These are phyloP conservation scores for Termitomyces sp. DNA, from an alignment of 768 basidiomycete species.

Conservation along the genomic window DNA sequence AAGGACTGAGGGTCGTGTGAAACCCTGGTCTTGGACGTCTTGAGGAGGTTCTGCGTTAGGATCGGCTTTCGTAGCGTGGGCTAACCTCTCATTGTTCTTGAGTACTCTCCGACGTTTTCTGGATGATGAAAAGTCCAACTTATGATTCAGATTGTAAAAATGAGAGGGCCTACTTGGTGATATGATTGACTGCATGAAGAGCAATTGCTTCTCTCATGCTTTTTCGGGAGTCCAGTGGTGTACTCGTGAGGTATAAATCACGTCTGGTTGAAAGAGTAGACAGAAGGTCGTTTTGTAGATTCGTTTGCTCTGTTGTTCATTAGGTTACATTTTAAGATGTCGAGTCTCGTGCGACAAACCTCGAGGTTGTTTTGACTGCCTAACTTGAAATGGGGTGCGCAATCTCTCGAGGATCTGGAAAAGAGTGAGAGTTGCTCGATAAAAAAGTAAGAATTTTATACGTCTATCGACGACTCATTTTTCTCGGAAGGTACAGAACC, in stretches of 20 bases:
- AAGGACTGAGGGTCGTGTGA: slow-evolving; percentile 93
- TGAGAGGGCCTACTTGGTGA: slow-evolving; percentile 63
- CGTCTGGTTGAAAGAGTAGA: slow-evolving; percentile 61
- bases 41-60: slow-evolving; percentile 54
- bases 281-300: slow-evolving; percentile 67
- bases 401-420: slow-evolving; percentile 57
- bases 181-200: slow-evolving; percentile 85
- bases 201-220: slow-evolving; percentile 64
- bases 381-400: slow-evolving; percentile 47
- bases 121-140: slow-evolving; percentile 9
- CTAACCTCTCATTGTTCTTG: slow-evolving; percentile 93
- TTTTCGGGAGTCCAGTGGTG: slow-evolving; percentile 62
- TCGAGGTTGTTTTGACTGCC: slow-evolving; percentile 50
- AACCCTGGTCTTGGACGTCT: slow-evolving; percentile 93
- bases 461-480: slow-evolving; percentile 31
- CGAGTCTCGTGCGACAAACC: slow-evolving; percentile 33
- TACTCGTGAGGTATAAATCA: slow-evolving; percentile 74
- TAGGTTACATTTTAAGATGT: not conserved
- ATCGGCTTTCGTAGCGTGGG: slow-evolving; percentile 59
- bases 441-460: slow-evolving; percentile 9
- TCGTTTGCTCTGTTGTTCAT: slow-evolving; percentile 37
- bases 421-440: slow-evolving; percentile 1
- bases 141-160: not conserved
- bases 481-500: slow-evolving; percentile 27
- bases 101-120: slow-evolving; percentile 90